These are phyloP conservation scores for Glaciozyma martinii DNA, from an alignment of 768 basidiomycete species.

Conservation along the genomic window DNA sequence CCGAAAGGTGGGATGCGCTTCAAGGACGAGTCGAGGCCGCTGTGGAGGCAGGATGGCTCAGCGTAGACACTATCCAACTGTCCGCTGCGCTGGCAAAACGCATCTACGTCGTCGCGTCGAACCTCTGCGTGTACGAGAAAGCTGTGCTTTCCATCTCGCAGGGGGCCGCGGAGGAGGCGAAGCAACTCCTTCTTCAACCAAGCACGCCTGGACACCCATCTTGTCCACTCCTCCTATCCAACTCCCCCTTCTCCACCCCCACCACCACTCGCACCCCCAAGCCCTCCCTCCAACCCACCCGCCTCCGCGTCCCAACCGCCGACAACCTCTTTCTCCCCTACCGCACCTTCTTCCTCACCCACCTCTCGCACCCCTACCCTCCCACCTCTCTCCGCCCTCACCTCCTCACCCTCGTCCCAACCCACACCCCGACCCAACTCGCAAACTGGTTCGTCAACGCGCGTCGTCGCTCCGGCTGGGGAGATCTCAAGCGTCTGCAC, in stretches of 20 bases:
- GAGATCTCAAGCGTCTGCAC: conserved; percentile 8
- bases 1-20: not conserved
- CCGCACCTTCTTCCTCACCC: no score
- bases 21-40: not conserved
- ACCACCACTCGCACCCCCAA: not conserved
- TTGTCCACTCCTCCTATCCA: no score
- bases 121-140: not conserved
- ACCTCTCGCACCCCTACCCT: no score
- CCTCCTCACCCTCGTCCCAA: conserved; percentile 1
- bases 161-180: no score
- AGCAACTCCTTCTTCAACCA: no score
- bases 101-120: not conserved
- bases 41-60: not conserved
- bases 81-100: not conserved
- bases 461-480: conserved; percentile 14
- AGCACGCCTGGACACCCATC: no score
- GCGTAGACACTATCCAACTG: not conserved
- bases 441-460: conserved; percentile 17
- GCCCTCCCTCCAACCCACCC: not conserved
- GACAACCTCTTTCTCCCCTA: no score
- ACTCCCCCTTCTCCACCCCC: not conserved
- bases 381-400: no score
- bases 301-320: no score
- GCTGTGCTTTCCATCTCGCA: no score
- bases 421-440: conserved; percentile 2